Conservation (phyloP, 768 basidiomycete genomes). For the Aureoboletus auriporus region DNA sequence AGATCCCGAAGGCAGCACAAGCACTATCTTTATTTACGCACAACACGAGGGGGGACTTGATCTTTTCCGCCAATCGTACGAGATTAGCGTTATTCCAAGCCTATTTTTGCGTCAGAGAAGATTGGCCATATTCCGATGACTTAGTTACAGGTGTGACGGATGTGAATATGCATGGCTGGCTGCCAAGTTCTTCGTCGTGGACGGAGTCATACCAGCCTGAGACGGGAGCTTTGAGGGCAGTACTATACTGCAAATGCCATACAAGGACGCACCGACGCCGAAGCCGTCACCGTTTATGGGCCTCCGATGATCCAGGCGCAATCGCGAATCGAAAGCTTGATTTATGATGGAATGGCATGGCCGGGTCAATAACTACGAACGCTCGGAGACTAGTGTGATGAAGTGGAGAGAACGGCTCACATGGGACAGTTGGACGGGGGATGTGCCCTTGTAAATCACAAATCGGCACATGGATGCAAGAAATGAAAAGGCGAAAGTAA, state of each 20-base stretch:
- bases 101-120: constrained; percentile 36
- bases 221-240: not conserved
- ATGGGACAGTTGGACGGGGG: constrained; percentile 89
- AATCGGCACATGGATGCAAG: constrained; percentile 69
- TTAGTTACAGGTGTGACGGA: constrained; percentile 81
- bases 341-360: constrained; percentile 97
- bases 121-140: not conserved
- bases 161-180: constrained; percentile 93
- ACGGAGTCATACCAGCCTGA: constrained; percentile 92
- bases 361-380: constrained; percentile 73
- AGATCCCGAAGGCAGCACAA: not conserved
- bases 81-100: constrained; percentile 98
- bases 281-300: constrained; percentile 98
- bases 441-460: constrained; percentile 93
- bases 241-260: not conserved
- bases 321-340: constrained; percentile 91
- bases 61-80: constrained; percentile 92
- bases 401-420: constrained; percentile 34
- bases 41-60: constrained; percentile 95
- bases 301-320: constrained; percentile 74
- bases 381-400: not conserved
- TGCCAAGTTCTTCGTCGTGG: constrained; percentile 77
- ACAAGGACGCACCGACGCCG: constrained; percentile 69
- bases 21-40: constrained; percentile 33
- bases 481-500: too few relatives aligned